These are phyloP conservation scores for Neoboletus magnificus DNA, from an alignment of 768 basidiomycete genomes.

Conservation along the genomic window DNA sequence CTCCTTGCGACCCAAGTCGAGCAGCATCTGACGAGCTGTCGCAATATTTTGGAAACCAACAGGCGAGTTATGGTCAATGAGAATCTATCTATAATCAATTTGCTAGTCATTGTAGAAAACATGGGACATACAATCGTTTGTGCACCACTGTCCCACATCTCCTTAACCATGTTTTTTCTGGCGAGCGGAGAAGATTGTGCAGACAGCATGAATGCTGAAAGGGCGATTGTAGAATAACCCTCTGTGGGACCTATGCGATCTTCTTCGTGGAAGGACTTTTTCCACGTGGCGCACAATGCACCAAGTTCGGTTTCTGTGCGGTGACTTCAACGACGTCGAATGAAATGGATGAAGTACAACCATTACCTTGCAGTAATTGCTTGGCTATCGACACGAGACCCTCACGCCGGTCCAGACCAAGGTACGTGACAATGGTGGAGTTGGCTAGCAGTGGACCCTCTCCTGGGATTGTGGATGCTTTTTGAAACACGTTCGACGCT, in stretches of 20 bases:
- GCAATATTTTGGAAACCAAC: conserved; percentile 75
- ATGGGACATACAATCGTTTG: conserved; percentile 58
- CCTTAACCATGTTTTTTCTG: conserved; percentile 65
- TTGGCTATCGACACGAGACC: conserved; percentile 67
- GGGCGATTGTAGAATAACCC: conserved; percentile 56
- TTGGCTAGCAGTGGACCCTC: conserved; percentile 40
- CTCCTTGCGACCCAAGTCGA: conserved; percentile 61
- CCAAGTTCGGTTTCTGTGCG: conserved; percentile 47
- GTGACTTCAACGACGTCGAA: conserved; percentile 11
- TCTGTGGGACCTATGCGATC: conserved; percentile 40
- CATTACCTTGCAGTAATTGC: conserved; percentile 55
- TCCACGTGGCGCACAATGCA: conserved; percentile 47
- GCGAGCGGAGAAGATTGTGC: conserved; percentile 59
- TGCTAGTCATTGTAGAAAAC: background rate
- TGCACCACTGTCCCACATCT: conserved; percentile 92
- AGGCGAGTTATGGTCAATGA: conserved; percentile 81
- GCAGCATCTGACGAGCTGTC: conserved; percentile 72
- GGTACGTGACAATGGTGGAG: conserved; percentile 58
- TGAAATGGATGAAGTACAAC: background rate
- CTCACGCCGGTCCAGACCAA: conserved; percentile 75
- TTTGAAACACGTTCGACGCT: conserved; percentile 60
- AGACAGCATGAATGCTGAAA: conserved; percentile 87
- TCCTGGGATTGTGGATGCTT: conserved; percentile 19
- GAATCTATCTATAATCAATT: conserved; percentile 46
- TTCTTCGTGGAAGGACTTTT: conserved; percentile 52